Evolutionary conservation across 2,329 filamentous ascomycete species (phyloP), one percentile per base, ranked within the genome.

Genomic region (Fusarium albosuccineum): DNA sequence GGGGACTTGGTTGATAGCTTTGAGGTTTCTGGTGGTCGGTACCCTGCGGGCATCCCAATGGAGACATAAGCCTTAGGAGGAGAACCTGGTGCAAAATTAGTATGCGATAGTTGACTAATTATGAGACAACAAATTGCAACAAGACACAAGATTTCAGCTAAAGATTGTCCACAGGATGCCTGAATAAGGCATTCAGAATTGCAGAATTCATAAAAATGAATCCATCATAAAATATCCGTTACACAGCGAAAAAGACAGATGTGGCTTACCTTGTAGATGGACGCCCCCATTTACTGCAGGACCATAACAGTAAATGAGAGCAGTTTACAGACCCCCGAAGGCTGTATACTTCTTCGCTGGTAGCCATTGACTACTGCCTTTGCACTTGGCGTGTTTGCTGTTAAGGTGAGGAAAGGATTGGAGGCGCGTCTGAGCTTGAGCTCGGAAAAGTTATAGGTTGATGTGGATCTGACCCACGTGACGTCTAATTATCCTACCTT

Each of bases 1-100:
- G 82, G 86, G 39, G 72, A 74, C 8, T 80, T 86, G 10, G 71
- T 88, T 27, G 77, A 76, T 9, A 81, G 76, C 63, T 86, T 87
- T 61, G 79, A 83, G 55, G 73, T 83, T 13, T 74, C 75, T 3
- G 87, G 87, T 1, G 73, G 53, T 2, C 81, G 87, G 11, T 89
- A 89, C 69, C 80, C 80, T 4, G 75, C 76, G 8, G 58, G 64
- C 9, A 44, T 73, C 17, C 77, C 75, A 9, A 68, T 71, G 6
- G 75, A 84, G 60, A 82, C 81, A 17, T 83, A 73, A 69, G 27
- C n/a, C 16, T 10, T 26, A 9, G 46, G 5, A 49, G 14, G n/a
- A 3, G 26, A n/a, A 39, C 44, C 65, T 70, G 45, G 40, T 17
- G 26, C 13, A n/a, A 11, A 62, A 60, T 67, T 57, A 68, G 57